phyloP scores from a whole-genome alignment of 768 basidiomycete genomes.

The Suillus paluster region DNA sequence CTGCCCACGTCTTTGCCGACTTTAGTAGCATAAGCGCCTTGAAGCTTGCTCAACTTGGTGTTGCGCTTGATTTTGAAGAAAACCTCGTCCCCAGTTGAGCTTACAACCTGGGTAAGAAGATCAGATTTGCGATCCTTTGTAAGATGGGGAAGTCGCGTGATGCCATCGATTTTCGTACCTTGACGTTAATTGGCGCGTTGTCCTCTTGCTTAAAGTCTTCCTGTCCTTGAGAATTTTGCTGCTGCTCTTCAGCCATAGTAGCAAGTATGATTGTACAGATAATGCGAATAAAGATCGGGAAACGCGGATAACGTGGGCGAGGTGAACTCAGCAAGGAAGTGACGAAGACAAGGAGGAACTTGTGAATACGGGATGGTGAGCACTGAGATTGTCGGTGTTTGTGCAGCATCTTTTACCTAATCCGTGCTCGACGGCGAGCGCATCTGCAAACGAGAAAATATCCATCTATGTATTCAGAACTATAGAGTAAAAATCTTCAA shows the following conservation, averaged over 20 bases:
- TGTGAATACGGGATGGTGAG: neutral
- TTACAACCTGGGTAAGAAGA: conserved; percentile 59
- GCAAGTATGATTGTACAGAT: neutral
- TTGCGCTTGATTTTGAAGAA: conserved; percentile 97
- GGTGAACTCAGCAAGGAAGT: neutral
- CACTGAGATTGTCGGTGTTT: conserved; percentile 14
- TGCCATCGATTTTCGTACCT: conserved; percentile 48
- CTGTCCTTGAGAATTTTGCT: conserved; percentile 38
- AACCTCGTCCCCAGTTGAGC: conserved; percentile 81
- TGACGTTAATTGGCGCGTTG: conserved; percentile 77
- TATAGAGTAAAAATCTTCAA: neutral
- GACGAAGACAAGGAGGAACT: conserved; percentile 1
- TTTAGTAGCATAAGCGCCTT: conserved; percentile 90
- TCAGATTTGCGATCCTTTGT: conserved; percentile 9
- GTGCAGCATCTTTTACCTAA: conserved; percentile 10
- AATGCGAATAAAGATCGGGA: conserved; percentile 4
- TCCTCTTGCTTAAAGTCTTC: conserved; percentile 57
- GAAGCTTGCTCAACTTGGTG: conserved; percentile 91
- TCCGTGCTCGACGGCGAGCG: neutral
- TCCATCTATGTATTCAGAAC: neutral
- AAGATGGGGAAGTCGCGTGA: conserved; percentile 7
- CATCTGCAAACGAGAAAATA: neutral
- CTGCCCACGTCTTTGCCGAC: conserved; percentile 88
- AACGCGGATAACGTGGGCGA: conserved; percentile 4
- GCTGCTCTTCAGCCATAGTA: conserved; percentile 60